These are phyloP conservation scores for Lepidium campestre DNA, from an alignment of 441 rosid genomes.

Conservation along the genomic window DNA sequence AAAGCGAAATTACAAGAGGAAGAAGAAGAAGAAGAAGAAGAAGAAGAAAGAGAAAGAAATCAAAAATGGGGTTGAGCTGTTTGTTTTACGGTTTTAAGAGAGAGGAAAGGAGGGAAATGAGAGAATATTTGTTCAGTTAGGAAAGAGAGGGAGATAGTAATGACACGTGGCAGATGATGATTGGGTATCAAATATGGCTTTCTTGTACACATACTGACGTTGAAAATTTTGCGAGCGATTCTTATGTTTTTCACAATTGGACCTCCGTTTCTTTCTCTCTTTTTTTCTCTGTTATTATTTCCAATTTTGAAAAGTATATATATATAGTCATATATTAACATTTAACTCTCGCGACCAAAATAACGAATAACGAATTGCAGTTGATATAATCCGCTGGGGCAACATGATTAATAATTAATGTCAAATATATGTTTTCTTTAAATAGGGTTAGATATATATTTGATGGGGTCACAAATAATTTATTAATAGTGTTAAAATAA, in stretches of 20 bases:
- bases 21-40: not conserved
- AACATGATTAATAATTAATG: too few relatives aligned
- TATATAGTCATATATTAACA: too few relatives aligned
- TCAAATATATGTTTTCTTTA: too few relatives aligned
- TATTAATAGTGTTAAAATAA: too few relatives aligned
- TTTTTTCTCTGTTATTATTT: too few relatives aligned
- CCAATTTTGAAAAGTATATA: too few relatives aligned
- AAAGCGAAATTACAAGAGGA: not conserved
- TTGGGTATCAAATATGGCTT: not conserved
- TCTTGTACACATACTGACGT: not conserved
- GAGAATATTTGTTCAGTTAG: constrained; percentile 20
- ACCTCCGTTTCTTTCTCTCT: constrained; percentile 10
- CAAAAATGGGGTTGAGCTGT: not conserved
- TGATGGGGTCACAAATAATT: too few relatives aligned
- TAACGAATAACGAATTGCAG: too few relatives aligned
- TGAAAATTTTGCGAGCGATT: not conserved
- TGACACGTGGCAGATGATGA: constrained; percentile 11
- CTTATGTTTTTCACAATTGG: not conserved
- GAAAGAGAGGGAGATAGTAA: too few relatives aligned
- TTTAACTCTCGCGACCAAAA: too few relatives aligned
- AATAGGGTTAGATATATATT: too few relatives aligned
- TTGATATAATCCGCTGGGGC: too few relatives aligned
- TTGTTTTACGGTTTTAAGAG: constrained; percentile 17
- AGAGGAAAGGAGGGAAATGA: constrained; percentile 10
- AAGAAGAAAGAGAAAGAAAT: not conserved